Base-by-base conservation (phyloP, 306 rosid genomes). In the Arachis hypogaea region DNA sequence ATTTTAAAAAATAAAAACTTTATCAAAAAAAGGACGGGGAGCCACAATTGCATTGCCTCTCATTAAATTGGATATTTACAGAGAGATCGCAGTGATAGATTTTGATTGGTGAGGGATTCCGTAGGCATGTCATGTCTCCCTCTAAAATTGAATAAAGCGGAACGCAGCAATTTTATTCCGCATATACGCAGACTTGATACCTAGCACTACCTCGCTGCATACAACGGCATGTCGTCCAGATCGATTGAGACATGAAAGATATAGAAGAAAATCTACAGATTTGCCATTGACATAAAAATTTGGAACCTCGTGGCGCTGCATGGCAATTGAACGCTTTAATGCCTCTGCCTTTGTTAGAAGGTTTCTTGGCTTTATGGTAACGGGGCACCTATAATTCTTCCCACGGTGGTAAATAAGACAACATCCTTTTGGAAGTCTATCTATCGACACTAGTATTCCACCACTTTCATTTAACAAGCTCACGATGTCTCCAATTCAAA, bases 401-500 rank as follows among this genome's bases (percentile, higher is more conserved):
- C 99, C 99, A 44, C 99, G 98, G 73, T 92, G 88, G 85, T 89
- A 94, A 70, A 92, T 87, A 76, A 94, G 88, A 69, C 89, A 78
- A 83, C 72, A 92, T 28, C 99, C 99, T 78, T 94, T 94, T 36
- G 99, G 98, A 72, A 88, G 81, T 87, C 89, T 84, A 71, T 89
- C 98, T 77, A 94, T 90, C 47, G 98, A 88, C 49, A 92, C 96
- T 30, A 94, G 87, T 72, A 94, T 90, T 57, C 99, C 99, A 54
- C 96, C 96, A 77, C 96, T 94, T 83, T 88, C 94, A 61, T 74
- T 94, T 94, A 79, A 94, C 99, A 22, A 94, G 97, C 70, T 94
- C 99, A 69, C 99, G 88, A 75, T 94, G 89, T 77, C 77, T 92
- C 99, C 99, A 94, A 72, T 94, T 96, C 84, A 92, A 81, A 83